Evolutionary conservation across 805 yeast genomes (phyloP), one percentile per base, ranked within the genome.

Genomic region (Yamadazyma phyllophila): DNA sequence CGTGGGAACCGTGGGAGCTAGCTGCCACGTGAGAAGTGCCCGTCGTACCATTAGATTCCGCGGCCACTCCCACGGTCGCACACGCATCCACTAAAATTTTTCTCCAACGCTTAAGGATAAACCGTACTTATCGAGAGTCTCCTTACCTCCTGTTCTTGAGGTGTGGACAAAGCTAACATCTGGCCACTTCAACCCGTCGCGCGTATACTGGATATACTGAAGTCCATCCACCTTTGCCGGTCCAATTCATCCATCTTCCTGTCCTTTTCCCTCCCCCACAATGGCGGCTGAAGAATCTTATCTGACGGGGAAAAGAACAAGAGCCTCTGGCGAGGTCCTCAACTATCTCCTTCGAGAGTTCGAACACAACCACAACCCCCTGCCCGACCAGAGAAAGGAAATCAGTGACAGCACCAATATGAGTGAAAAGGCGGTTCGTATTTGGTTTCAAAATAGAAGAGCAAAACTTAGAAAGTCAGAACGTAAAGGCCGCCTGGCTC

Each of bases 401-500:
- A 81, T 90, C 32, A 81, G 94, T 33, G 80, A 76, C 2, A 74
- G 75, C 49, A 86, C 95, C 1, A 86, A 84, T 14, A 83, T 89
- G 87, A 80, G 90, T 11, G 96, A 90, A 56, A 78, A 94, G 50
- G 88, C 91, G 11, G 96, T 90, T 2, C 75, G 96, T 45, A 90
- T 90, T 36, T 90, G 97, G 97, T 90, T 88, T 58, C 97, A 90
- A 63, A 89, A 89, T 61, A 71, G 91, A 55, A 69, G 97, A 51
- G 94, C 94, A 15, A 87, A 86, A 60, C 74, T 81, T 36, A 74
- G 90, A 57, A 85, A 85, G 63, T 63, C 78, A 56, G 86, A 82
- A 54, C 74, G 82, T 46, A 65, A 75, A 61, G 66, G 61, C 58
- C 47, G 55, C 38, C 29, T 47, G 12, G 44, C 52, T n/a, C 36